phyloP scores from a whole-genome alignment of 139 green algal genomes.

The Chlorella ohadii region DNA sequence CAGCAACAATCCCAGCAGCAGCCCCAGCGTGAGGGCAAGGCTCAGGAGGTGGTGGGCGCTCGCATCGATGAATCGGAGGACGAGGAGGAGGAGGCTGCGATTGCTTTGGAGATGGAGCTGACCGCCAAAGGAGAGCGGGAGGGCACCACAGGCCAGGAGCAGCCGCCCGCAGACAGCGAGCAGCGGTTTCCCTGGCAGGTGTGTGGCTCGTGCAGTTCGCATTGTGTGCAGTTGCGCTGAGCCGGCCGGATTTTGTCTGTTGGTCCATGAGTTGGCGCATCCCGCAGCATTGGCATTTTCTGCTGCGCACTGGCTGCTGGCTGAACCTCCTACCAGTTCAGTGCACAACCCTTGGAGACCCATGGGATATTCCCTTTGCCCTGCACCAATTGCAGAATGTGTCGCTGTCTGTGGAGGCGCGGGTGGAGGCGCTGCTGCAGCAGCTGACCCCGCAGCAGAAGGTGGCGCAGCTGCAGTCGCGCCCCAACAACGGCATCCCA shows the following conservation, averaged over 20 bases:
- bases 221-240: too few species aligned
- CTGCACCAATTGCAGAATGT: neutral
- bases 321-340: too few species aligned
- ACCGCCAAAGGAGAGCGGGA: too few species aligned
- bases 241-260: too few species aligned
- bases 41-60: neutral
- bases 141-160: too few species aligned
- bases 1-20: neutral
- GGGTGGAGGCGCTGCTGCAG: slow-evolving; percentile 5
- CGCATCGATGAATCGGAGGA: neutral
- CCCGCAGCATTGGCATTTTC: too few species aligned
- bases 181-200: neutral
- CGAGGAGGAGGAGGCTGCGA: neutral
- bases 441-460: neutral
- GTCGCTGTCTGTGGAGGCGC: neutral
- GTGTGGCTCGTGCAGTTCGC: neutral
- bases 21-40: neutral
- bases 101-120: neutral
- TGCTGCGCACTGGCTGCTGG: too few species aligned
- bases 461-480: slow-evolving; percentile 7
- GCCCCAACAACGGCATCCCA: neutral
- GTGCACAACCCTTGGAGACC: too few species aligned
- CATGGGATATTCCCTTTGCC: too few species aligned
- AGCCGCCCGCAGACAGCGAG: too few species aligned
- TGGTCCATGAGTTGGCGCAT: too few species aligned